Conservation (phyloP, 108 stramenopile species). For the Nannochloropsis salina region DNA sequence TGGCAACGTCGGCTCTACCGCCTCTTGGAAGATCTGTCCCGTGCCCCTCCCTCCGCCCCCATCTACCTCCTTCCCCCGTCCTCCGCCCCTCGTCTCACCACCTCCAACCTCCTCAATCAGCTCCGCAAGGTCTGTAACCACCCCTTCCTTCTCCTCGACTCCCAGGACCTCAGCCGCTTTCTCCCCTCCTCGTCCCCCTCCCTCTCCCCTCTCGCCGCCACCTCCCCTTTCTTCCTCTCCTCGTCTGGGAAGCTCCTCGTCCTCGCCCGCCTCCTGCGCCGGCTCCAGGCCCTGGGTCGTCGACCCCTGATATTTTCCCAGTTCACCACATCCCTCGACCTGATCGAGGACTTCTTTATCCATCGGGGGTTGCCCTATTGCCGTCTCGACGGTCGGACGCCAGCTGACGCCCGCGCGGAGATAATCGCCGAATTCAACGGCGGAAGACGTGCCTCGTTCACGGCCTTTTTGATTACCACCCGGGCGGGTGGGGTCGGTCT, state of each 20-base stretch:
- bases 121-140: conserved; percentile 92
- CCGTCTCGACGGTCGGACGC: neutral
- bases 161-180: neutral
- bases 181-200: neutral
- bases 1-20: neutral
- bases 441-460: neutral
- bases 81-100: conserved; percentile 51
- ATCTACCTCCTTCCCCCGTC: conserved; percentile 24
- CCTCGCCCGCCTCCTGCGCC: conserved; percentile 24
- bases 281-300: conserved; percentile 23
- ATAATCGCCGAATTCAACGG: neutral
- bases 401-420: neutral
- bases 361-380: neutral
- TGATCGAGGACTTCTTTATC: conserved; percentile 29
- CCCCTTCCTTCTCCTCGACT: conserved; percentile 67
- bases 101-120: conserved; percentile 76
- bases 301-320: conserved; percentile 33
- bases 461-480: neutral
- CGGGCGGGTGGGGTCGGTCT: neutral
- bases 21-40: conserved; percentile 54
- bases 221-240: conserved; percentile 23
- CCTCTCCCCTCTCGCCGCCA: neutral
- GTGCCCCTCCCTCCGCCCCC: neutral
- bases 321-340: conserved; percentile 24
- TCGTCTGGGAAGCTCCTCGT: conserved; percentile 28